These are phyloP conservation scores for Lipomyces yarrowii DNA, from an alignment of 1,139 yeast species.

Conservation along the genomic window DNA sequence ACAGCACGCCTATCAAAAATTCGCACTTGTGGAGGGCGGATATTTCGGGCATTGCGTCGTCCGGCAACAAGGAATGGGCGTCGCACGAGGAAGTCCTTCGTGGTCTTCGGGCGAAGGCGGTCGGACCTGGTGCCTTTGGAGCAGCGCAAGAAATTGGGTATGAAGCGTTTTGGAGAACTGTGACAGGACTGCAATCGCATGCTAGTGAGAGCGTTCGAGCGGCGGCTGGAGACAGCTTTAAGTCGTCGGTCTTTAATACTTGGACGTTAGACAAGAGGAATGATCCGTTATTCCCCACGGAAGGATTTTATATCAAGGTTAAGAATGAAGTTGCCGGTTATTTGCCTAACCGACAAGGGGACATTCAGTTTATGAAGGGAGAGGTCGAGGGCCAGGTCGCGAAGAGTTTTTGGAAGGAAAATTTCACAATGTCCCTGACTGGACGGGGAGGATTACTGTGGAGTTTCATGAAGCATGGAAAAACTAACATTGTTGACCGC, in stretches of 20 bases:
- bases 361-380: slow-evolving; percentile 43
- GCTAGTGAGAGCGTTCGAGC: slow-evolving; percentile 42
- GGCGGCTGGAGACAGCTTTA: slow-evolving; percentile 45
- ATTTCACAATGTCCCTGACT: slow-evolving; percentile 33
- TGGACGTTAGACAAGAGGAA: slow-evolving; percentile 42
- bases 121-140: slow-evolving; percentile 26
- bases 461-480: slow-evolving; percentile 36
- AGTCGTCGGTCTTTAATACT: slow-evolving; percentile 42
- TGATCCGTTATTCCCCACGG: slow-evolving; percentile 41
- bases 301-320: slow-evolving; percentile 58
- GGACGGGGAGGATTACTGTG: slow-evolving; percentile 38
- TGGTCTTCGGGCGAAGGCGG: slow-evolving; percentile 61
- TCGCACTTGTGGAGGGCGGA: slow-evolving; percentile 59
- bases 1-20: slow-evolving; percentile 60
- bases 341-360: slow-evolving; percentile 37
- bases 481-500: slow-evolving; percentile 48
- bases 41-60: slow-evolving; percentile 56
- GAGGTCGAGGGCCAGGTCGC: slow-evolving; percentile 41
- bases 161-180: slow-evolving; percentile 66
- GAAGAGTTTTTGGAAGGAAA: slow-evolving; percentile 30
- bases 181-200: slow-evolving; percentile 48
- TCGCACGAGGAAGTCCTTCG: slow-evolving; percentile 61
- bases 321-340: slow-evolving; percentile 62
- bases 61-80: slow-evolving; percentile 69
- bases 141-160: slow-evolving; percentile 54